Evolutionary conservation across 1,284 basidiomycete species (phyloP).

Genomic region (Ganoderma multipileum): DNA sequence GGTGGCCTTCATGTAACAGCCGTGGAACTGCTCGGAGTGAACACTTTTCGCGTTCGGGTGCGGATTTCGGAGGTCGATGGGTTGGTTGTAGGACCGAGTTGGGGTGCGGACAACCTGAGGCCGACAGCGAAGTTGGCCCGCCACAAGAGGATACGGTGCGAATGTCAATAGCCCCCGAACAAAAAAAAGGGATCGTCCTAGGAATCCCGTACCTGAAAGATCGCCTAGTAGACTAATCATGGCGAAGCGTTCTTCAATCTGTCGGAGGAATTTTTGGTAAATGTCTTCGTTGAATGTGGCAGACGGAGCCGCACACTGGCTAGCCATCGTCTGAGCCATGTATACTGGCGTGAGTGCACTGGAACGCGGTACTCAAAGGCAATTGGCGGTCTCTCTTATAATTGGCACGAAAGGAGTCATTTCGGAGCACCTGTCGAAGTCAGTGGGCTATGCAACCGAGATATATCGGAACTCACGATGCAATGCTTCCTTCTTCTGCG

Average conservation of each 20-base stretch:
- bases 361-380: too few relatives aligned
- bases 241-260: not conserved
- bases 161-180: not conserved
- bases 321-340: not conserved
- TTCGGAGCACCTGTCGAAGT: too few relatives aligned
- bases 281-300: not conserved
- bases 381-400: too few relatives aligned
- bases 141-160: not conserved
- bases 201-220: not conserved
- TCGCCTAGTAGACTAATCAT: too few relatives aligned
- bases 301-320: not conserved
- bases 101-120: not conserved
- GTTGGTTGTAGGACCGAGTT: not conserved
- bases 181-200: not conserved
- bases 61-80: not conserved
- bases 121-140: too few relatives aligned
- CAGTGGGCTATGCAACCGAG: too few relatives aligned
- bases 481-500: too few relatives aligned
- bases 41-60: not conserved
- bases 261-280: not conserved
- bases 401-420: too few relatives aligned
- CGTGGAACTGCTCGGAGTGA: not conserved
- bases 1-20: not conserved
- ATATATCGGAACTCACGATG: too few relatives aligned
- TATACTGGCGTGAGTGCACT: too few relatives aligned